Base-by-base conservation (phyloP, 1,139 yeast species). In the Geotrichum klebahnii region DNA sequence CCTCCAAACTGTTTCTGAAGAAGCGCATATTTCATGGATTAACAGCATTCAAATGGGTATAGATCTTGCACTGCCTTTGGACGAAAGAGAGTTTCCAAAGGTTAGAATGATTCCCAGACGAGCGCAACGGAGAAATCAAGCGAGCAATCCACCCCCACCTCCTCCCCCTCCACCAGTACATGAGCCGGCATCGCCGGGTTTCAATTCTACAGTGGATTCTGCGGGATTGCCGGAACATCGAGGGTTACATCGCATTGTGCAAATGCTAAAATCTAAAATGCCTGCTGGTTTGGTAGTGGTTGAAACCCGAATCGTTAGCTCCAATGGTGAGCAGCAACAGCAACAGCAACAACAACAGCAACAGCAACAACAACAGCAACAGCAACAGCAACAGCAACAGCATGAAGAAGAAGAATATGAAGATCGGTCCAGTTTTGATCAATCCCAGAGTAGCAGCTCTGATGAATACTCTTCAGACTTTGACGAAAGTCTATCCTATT, bases 11-110 rank as follows among this genome's bases (percentile, higher is more conserved):
- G 63, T 70, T 1, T 67, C 69, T 29, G 73, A 77, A 6, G 74
- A 74, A 55, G 80, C 77, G 28, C 73, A 82, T 65, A 75, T 84
- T 44, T 81, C 78, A 41, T 84, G 92, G 92, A 73, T 82, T 57
- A 62, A 66, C 37, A 67, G 67, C 23, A 50, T 72, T 29, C 72
- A 69, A 49, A 67, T 64, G 53, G 75, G 70, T 14, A 67, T 69
- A 29, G 72, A 69, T 46, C 56, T 72, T 31, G 65, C 75, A 1
- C 59, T 71, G 37, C 74, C 75, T 1, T 55, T 71, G 12, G 75
- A 72, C 42, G 70, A 70, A 44, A 64, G 75, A 19, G 59, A 59
- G 26, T 52, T 67, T 28, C 71, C 73, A 23, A 65, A 61, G 42
- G 57, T 56, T 48, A 58, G 68, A 24, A 58, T 69, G 17, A 59